A percentile compares a stretch with the other conserved stretches of the same genome.
Conservation (phyloP, 768 basidiomycete species). For the Termitomyces sp. region DNA sequence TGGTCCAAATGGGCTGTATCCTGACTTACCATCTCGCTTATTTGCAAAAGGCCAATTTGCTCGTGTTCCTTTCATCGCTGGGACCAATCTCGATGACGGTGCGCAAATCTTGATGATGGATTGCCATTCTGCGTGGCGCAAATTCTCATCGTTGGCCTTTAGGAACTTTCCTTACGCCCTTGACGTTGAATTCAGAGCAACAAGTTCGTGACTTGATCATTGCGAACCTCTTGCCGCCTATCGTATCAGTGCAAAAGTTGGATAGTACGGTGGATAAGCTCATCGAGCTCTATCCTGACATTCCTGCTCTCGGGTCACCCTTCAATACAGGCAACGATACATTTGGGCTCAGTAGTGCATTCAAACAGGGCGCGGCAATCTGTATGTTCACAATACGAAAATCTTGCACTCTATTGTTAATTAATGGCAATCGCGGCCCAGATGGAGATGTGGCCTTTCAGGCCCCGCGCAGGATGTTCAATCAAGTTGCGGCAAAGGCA, state of each 20-base stretch:
- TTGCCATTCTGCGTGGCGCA: too few relatives aligned
- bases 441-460: slow-evolving; percentile 32
- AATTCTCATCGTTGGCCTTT: background rate
- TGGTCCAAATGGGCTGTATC: slow-evolving; percentile 32
- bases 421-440: background rate
- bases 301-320: slow-evolving; percentile 36
- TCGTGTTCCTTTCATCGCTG: slow-evolving; percentile 37
- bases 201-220: slow-evolving; percentile 15
- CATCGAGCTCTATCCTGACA: slow-evolving; percentile 35
- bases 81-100: slow-evolving; percentile 42
- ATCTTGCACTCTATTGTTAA: background rate
- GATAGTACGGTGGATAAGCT: slow-evolving; percentile 16
- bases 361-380: slow-evolving; percentile 31
- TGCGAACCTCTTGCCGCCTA: slow-evolving; percentile 20
- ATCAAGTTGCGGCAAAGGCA: slow-evolving; percentile 23
- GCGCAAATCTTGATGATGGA: too few relatives aligned
- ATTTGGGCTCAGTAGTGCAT: slow-evolving; percentile 33
- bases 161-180: slow-evolving; percentile 27
- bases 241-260: slow-evolving; percentile 15
- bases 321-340: slow-evolving; percentile 38
- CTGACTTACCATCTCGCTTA: slow-evolving; percentile 30
- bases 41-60: slow-evolving; percentile 27
- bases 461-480: slow-evolving; percentile 26
- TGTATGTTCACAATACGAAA: slow-evolving; percentile 9
- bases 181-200: slow-evolving; percentile 17